Base-by-base conservation (phyloP, 1,284 basidiomycete genomes). In the Apiotrichum mycotoxinovorans region DNA sequence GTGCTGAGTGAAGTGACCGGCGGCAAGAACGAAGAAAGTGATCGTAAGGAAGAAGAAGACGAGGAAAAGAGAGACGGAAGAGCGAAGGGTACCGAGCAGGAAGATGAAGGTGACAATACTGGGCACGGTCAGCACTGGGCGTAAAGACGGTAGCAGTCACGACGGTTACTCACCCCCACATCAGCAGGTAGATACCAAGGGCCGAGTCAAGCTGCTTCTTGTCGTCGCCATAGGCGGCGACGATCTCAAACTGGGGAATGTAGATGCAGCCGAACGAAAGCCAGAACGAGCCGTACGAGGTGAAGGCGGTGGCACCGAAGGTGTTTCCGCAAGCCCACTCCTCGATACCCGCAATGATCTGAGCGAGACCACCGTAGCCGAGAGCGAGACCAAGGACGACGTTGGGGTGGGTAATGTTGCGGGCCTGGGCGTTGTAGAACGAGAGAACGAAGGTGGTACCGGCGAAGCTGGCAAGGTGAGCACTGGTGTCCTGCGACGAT, bases 301-400 rank as follows among this genome's bases (percentile, higher is more conserved):
- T 80, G 80, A 92, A 91, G 0, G 89, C 92, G 81, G 82, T 79
- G 18, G 78, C 53, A 64, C 79, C 82, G 60, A 83, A 83, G 2
- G 81, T 83, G 74, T 83, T 82, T 12, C 88, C 88, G 42, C 83
- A 80, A 1, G 87, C 87, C 73, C 91, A 91, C 70, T 82, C 81
- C 76, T 81, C 80, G 69, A 83, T 79, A 47, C 82, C 82, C 2
- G 81, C 81, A 23, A 83, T 73, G 52, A 83, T 61, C 68, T 83
- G 94, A 10, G 83, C 84, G 23, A 94, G 82, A 60, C 94, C 94
- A 57, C 92, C 93, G 61, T 83, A 84, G 72, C 83, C 87, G 60
- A 89, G 73, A 9, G 89, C 88, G 84, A 93, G 88, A 61, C 89
- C 90, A 56, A 93, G 82, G 61, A 94, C 84, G 53, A 87, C 84